These are phyloP conservation scores for Aphanoascus verrucosus DNA, from an alignment of 2,329 filamentous ascomycete species.

Conservation along the genomic window DNA sequence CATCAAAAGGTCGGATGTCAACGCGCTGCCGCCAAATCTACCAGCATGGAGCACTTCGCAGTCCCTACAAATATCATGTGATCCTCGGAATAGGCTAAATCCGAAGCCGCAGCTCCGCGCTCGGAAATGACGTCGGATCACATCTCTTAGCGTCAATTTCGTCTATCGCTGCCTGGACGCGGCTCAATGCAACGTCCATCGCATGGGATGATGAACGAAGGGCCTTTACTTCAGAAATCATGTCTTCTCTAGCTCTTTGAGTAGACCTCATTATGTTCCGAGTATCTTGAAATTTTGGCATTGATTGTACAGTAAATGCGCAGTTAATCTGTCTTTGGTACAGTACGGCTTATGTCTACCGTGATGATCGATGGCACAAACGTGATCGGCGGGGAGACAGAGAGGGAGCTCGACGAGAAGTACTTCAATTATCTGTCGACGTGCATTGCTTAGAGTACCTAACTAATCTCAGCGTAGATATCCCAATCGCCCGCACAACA, in stretches of 20 bases:
- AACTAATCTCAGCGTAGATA: conserved; percentile 45
- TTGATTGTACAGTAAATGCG: neutral
- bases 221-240: neutral
- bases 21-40: neutral
- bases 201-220: neutral
- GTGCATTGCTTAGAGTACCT: neutral
- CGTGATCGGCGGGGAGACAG: conserved; percentile 19
- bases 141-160: conserved; percentile 11
- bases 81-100: too few species aligned
- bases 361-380: neutral
- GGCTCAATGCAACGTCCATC: neutral
- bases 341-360: neutral
- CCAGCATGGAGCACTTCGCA: neutral
- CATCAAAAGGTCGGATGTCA: too few species aligned
- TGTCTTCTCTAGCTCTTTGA: neutral
- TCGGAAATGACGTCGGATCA: conserved; percentile 12
- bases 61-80: neutral
- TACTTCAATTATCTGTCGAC: conserved; percentile 17
- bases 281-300: neutral
- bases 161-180: conserved; percentile 13
- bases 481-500: conserved; percentile 71
- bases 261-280: neutral
- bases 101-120: too few species aligned
- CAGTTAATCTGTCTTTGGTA: neutral
- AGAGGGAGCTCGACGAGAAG: conserved; percentile 43